Percentiles rank a stretch among this genome's conserved stretches.
Conservation (phyloP, 345 rosid species). For the Lepidium didymum region DNA sequence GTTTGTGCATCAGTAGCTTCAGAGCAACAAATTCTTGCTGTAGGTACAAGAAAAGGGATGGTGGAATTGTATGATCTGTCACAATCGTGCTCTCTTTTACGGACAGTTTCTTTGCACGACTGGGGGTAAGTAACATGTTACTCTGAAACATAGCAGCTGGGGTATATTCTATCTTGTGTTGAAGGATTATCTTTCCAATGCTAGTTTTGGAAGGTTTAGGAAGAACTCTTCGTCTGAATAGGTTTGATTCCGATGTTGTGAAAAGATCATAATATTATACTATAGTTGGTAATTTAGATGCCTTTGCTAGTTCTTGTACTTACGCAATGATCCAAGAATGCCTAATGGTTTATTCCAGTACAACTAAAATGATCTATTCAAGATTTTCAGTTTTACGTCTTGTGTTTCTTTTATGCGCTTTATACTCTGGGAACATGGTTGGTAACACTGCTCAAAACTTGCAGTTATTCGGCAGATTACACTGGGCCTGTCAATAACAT, state of each 20-base stretch:
- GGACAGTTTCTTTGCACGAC: constrained; percentile 77
- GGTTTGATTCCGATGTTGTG: neutral
- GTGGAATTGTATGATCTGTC: constrained; percentile 82
- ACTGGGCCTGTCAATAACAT: constrained; percentile 92
- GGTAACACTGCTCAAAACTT: constrained; percentile 3
- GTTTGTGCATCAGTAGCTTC: constrained; percentile 75
- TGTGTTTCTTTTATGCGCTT: neutral
- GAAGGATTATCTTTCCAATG: neutral
- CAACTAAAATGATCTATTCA: neutral
- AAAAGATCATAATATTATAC: neutral
- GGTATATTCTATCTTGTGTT: neutral
- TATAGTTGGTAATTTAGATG: neutral
- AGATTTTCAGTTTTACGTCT: neutral
- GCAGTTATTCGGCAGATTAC: constrained; percentile 83
- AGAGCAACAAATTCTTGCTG: constrained; percentile 91
- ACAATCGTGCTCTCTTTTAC: constrained; percentile 61
- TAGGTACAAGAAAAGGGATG: constrained; percentile 85
- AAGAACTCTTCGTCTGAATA: neutral
- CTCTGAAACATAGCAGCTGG: neutral
- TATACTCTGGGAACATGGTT: neutral
- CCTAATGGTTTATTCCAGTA: neutral
- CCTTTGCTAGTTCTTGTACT: constrained; percentile 1
- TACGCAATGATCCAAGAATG: neutral
- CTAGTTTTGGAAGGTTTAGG: neutral
- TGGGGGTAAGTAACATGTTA: constrained; percentile 72